phyloP scores from a whole-genome alignment of 2,329 filamentous ascomycete genomes.

The Pseudocercospora crystallina region DNA sequence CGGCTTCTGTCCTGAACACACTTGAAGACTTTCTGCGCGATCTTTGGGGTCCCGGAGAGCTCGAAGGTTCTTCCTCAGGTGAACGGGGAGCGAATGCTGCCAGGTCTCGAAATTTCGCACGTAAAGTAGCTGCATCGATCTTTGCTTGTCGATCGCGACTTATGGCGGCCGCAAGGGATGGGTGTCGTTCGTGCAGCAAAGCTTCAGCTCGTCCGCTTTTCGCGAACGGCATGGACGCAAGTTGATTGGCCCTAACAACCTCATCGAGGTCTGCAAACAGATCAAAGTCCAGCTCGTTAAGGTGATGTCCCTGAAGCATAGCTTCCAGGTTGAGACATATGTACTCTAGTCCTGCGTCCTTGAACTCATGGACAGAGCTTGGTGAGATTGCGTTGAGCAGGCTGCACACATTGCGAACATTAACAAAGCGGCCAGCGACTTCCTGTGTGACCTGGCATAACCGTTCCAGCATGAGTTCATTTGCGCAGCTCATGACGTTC shows the following conservation, averaged over 20 bases:
- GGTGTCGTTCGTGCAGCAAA: constrained; percentile 63
- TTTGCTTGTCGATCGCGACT: constrained; percentile 68
- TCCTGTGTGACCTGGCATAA: constrained; percentile 87
- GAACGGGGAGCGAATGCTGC: constrained; percentile 64
- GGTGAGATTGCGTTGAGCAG: constrained; percentile 83
- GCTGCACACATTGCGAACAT: constrained; percentile 78
- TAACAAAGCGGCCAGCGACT: constrained; percentile 79
- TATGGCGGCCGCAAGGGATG: constrained; percentile 63
- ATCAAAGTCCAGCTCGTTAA: constrained; percentile 83
- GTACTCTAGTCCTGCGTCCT: constrained; percentile 84
- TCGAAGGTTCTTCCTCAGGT: constrained; percentile 59
- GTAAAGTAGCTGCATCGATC: constrained; percentile 74
- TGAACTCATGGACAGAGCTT: constrained; percentile 81
- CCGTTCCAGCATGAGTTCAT: constrained; percentile 93
- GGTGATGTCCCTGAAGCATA: constrained; percentile 81
- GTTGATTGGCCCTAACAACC: constrained; percentile 78
- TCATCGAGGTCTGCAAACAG: constrained; percentile 78
- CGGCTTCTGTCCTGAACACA: constrained; percentile 37
- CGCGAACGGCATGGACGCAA: constrained; percentile 72
- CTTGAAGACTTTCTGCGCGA: constrained; percentile 41
- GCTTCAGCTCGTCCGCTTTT: constrained; percentile 72
- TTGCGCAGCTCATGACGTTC: constrained; percentile 84
- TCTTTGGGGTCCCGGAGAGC: constrained; percentile 50
- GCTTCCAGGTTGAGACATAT: constrained; percentile 87
- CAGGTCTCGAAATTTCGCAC: constrained; percentile 61